phyloP scores from a whole-genome alignment of 805 yeast species.

The Suhomyces sp. region DNA sequence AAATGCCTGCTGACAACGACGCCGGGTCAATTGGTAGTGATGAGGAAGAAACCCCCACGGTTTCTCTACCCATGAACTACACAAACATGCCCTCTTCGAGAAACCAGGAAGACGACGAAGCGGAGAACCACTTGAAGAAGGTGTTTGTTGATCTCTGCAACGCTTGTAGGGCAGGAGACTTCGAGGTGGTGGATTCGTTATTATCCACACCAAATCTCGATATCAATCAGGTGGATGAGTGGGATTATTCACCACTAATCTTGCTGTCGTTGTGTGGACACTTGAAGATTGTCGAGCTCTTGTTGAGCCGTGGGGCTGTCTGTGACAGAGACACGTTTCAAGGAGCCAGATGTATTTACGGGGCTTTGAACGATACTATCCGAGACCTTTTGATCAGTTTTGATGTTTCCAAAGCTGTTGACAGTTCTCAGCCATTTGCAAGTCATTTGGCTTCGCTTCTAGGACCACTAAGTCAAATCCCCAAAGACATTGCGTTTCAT shows the following conservation, averaged over 20 bases:
- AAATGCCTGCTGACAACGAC: not conserved
- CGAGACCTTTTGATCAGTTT: conserved; percentile 54
- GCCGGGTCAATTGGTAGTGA: not conserved
- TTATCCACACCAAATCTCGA: conserved; percentile 41
- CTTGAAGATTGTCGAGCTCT: conserved; percentile 53
- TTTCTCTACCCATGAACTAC: conserved; percentile 1
- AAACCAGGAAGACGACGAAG: not conserved
- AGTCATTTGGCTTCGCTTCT: conserved; percentile 57
- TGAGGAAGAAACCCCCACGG: not conserved
- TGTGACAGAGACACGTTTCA: conserved; percentile 81
- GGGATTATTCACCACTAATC: conserved; percentile 74
- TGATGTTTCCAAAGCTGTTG: conserved; percentile 68
- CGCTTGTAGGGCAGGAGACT: conserved; percentile 70
- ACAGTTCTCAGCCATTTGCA: conserved; percentile 68
- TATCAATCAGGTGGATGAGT: conserved; percentile 58
- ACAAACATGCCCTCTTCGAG: conserved; percentile 8
- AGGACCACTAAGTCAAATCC: conserved; percentile 19
- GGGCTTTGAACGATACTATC: conserved; percentile 69
- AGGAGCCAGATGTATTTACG: conserved; percentile 73
- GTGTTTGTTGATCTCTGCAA: conserved; percentile 49
- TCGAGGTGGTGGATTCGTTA: conserved; percentile 57
- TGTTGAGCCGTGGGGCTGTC: conserved; percentile 64
- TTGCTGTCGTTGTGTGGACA: conserved; percentile 78
- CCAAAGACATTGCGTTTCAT: conserved; percentile 31
- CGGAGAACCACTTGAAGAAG: conserved; percentile 6